Base-by-base conservation (phyloP, 176 grass and related monocot genomes). In the Aechmea fasciata region DNA sequence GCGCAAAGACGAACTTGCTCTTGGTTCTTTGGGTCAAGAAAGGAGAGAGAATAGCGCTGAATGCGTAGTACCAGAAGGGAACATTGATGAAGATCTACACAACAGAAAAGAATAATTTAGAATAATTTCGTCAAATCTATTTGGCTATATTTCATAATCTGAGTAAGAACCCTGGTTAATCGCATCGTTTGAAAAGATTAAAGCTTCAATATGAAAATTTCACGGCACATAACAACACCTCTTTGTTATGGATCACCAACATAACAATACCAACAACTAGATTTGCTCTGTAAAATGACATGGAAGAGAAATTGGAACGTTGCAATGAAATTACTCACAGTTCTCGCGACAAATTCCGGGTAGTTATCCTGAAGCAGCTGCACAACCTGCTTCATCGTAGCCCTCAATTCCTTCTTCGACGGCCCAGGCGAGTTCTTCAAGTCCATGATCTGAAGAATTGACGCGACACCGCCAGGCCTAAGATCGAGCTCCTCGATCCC, bases 291-390 rank as follows among this genome's bases (percentile, higher is more conserved):
- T 23, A 22, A 3, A 13, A 15, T 29, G 72, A 73, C 3, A 41
- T 13, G 47, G 54, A 24, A 49, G 3, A 7, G 64, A 26, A 26
- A 26, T 26, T 26, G 25, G 25, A 26, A 26, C 25, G 1, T 2
- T 41, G 33, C 33, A 7, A 51, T 53, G 66, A 4, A 20, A 25
- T 18, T 26, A 84, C 92, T 90, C 65, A 97, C 93, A 81, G 88
- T 97, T 82, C 84, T 79, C 8, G 93, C 86, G 61, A 97, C 89
- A 53, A 97, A 82, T 79, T 97, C 93, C 3, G 93, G 93, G 57
- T 97, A 97, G 77, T 97, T 97, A 78, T 97, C 89, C 81, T 97
- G 89, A 68, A 99, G 75, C 51, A 92, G 79, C 73, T 97, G 83
- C 79, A 97, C 62, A 14, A 92, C 79, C 81, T 87, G 84, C 80